Conservation (phyloP, 1,139 yeast genomes). For the Meyerozyma athensensis region DNA sequence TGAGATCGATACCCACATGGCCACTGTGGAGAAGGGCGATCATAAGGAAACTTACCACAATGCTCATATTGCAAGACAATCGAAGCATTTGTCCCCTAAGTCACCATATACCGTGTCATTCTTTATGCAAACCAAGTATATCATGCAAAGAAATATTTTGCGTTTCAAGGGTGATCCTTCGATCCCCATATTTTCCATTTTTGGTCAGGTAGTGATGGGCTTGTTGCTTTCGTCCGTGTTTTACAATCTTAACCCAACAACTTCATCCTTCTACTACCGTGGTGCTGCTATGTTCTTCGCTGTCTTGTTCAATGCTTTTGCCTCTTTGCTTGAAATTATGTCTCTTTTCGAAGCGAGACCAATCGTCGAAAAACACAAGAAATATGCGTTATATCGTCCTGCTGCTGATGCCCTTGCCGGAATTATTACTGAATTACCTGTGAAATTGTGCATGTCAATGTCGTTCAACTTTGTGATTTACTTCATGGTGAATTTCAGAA, state of each 20-base stretch:
- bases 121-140: constrained; percentile 57
- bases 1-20: constrained; percentile 32
- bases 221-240: constrained; percentile 71
- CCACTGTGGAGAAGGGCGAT: constrained; percentile 13
- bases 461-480: constrained; percentile 60
- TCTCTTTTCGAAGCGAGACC: constrained; percentile 69
- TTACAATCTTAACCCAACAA: constrained; percentile 47
- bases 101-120: constrained; percentile 68
- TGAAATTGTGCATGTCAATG: constrained; percentile 50
- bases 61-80: constrained; percentile 55
- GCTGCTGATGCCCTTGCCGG: constrained; percentile 74
- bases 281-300: constrained; percentile 76
- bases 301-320: constrained; percentile 69
- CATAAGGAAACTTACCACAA: constrained; percentile 30
- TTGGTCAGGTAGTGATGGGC: constrained; percentile 71
- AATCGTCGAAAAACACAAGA: constrained; percentile 74
- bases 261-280: constrained; percentile 56
- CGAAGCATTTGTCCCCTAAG: constrained; percentile 45
- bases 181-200: constrained; percentile 52
- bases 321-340: constrained; percentile 70
- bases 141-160: constrained; percentile 57
- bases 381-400: constrained; percentile 71
- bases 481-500: constrained; percentile 63
- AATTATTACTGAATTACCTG: constrained; percentile 62
- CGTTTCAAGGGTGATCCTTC: constrained; percentile 66